Evolutionary conservation across 129 eudicot species (phyloP).

Genomic region (Oenanthe sinensis): DNA sequence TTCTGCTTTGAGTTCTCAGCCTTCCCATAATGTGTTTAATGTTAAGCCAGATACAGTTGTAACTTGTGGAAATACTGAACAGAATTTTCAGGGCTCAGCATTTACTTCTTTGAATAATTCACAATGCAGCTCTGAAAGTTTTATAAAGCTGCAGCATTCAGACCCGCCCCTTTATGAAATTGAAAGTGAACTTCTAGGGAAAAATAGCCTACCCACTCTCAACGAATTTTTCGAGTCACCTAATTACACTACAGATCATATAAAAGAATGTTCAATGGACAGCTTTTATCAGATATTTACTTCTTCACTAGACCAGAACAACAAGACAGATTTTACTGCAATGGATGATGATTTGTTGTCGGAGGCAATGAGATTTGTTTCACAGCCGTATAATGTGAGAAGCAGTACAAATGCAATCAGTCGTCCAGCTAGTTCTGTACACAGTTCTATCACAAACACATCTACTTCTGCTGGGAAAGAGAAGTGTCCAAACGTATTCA

Average conservation of each 20-base stretch:
- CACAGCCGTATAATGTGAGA: neutral
- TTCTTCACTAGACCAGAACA: slow-evolving; percentile 30
- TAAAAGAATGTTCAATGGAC: slow-evolving; percentile 16
- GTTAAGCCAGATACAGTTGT: slow-evolving; percentile 7
- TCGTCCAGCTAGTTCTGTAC: slow-evolving; percentile 27
- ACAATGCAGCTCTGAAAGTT: neutral
- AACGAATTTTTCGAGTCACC: slow-evolving; percentile 41
- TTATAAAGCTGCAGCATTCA: slow-evolving; percentile 4
- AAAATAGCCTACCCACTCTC: slow-evolving; percentile 1
- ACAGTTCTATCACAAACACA: slow-evolving; percentile 30
- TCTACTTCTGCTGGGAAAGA: slow-evolving; percentile 23
- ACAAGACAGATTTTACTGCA: slow-evolving; percentile 11
- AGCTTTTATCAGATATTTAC: slow-evolving; percentile 36
- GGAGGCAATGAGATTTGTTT: slow-evolving; percentile 23
- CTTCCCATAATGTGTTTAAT: neutral
- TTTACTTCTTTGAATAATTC: slow-evolving; percentile 8
- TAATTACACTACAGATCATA: slow-evolving; percentile 17
- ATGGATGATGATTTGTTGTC: slow-evolving; percentile 27
- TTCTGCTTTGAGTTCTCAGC: slow-evolving; percentile 10
- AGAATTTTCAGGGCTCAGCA: slow-evolving; percentile 24
- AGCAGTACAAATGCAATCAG: slow-evolving; percentile 12
- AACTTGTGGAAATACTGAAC: slow-evolving; percentile 9
- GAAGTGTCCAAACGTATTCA: slow-evolving; percentile 23
- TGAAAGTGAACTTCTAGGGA: slow-evolving; percentile 8
- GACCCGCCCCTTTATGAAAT: neutral